Conservation (phyloP, 1,284 basidiomycete species). For the Ceratobasidium sp. region DNA sequence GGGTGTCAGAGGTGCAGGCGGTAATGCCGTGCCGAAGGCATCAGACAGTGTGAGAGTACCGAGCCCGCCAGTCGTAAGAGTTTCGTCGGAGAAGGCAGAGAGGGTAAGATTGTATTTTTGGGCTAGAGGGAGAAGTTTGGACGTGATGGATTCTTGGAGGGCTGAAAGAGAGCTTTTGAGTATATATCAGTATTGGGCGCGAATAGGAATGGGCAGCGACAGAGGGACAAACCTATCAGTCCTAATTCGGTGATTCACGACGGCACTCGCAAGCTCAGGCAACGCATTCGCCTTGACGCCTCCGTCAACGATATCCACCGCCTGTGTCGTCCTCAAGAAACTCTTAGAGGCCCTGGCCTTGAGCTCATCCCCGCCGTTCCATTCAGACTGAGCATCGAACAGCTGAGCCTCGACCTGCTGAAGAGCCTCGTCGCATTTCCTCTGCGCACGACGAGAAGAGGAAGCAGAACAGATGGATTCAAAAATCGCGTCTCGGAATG, state of each 20-base stretch:
- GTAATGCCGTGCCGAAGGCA: constrained; percentile 62
- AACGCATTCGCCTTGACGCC: constrained; percentile 78
- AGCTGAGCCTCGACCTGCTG: constrained; percentile 61
- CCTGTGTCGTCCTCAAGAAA: constrained; percentile 75
- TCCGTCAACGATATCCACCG: constrained; percentile 74
- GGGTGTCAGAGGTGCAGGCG: constrained; percentile 70
- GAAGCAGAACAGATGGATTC: constrained; percentile 2
- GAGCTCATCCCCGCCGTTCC: no score
- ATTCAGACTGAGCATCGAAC: constrained; percentile 56
- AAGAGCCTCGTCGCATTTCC: constrained; percentile 61
- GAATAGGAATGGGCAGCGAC: constrained; percentile 7
- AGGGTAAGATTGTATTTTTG: constrained; percentile 67
- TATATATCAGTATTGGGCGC: background rate
- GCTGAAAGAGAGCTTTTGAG: constrained; percentile 62
- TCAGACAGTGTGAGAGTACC: constrained; percentile 60
- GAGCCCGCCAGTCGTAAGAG: constrained; percentile 33
- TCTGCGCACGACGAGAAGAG: constrained; percentile 22
- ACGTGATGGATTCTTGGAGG: constrained; percentile 61
- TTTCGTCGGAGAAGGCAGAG: constrained; percentile 63
- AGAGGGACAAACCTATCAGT: constrained; percentile 61
- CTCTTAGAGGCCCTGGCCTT: constrained; percentile 55
- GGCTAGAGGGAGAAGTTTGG: constrained; percentile 62
- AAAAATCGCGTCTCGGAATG: constrained; percentile 52
- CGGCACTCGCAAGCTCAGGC: constrained; percentile 67
- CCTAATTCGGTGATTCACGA: constrained; percentile 73